These are phyloP conservation scores for Luzula sylvatica DNA, from an alignment of 176 grass and related monocot genomes.

Conservation along the genomic window DNA sequence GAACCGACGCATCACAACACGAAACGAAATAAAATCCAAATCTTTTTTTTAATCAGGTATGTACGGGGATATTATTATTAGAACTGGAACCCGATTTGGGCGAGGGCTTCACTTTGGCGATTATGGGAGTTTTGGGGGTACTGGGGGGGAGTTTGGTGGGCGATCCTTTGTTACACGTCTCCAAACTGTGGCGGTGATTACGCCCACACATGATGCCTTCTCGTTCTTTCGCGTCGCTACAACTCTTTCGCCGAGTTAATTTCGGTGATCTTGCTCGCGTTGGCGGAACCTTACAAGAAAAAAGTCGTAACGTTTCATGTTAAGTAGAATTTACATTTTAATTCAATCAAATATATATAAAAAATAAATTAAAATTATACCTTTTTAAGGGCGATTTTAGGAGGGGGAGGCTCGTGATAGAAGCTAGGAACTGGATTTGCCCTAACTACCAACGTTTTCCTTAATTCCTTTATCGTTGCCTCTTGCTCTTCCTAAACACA, in stretches of 20 bases:
- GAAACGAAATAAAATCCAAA: constrained; percentile 20
- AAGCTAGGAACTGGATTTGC: constrained; percentile 95
- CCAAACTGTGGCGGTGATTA: constrained; percentile 60
- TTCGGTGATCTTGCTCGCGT: constrained; percentile 93
- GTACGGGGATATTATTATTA: constrained; percentile 28
- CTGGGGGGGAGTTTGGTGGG: constrained; percentile 30
- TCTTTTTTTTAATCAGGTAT: constrained; percentile 38
- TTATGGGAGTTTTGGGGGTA: constrained; percentile 29
- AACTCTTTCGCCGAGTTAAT: constrained; percentile 78
- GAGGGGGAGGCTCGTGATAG: constrained; percentile 85
- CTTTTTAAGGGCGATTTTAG: constrained; percentile 92
- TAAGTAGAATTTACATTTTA: background rate
- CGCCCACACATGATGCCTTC: constrained; percentile 17
- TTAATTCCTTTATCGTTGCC: constrained; percentile 67
- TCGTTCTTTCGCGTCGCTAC: constrained; percentile 23
- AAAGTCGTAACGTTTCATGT: background rate
- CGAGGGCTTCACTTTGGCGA: constrained; percentile 29
- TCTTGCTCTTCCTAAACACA: constrained; percentile 82
- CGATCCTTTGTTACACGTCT: constrained; percentile 40
- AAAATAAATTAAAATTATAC: constrained; percentile 28
- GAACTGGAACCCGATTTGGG: constrained; percentile 26
- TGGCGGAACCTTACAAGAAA: constrained; percentile 58
- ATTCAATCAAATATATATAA: background rate
- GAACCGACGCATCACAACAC: constrained; percentile 31
- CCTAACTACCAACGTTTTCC: constrained; percentile 59